These are phyloP conservation scores for Lunularia cruciata DNA, from an alignment of 225 moss, liverwort and hornwort species.

Conservation along the genomic window DNA sequence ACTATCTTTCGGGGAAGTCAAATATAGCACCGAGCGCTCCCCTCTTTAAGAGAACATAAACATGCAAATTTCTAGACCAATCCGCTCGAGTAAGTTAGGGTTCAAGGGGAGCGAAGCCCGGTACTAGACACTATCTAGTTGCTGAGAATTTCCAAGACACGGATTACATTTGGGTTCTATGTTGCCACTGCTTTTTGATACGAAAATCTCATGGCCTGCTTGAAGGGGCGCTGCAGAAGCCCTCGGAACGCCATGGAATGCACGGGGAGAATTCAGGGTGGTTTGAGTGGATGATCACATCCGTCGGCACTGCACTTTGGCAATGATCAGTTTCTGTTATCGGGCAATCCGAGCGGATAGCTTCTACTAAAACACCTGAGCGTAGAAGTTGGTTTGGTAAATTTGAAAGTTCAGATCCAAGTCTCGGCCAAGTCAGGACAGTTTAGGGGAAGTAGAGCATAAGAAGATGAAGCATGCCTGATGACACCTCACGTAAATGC, in stretches of 20 bases:
- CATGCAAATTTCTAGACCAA: neutral
- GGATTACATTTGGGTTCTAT: constrained; percentile 6
- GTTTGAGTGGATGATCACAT: constrained; percentile 17
- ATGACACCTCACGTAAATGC: too few relatives aligned
- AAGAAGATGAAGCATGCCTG: too few relatives aligned
- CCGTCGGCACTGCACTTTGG: constrained; percentile 6
- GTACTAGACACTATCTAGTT: neutral
- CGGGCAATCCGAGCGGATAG: constrained; percentile 3
- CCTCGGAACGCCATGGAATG: constrained; percentile 17
- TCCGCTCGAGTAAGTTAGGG: neutral
- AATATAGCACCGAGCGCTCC: neutral
- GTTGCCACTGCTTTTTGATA: constrained; percentile 12
- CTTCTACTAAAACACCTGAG: neutral
- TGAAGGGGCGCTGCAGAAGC: constrained; percentile 18
- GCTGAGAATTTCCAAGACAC: neutral
- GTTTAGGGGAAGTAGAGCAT: too few relatives aligned
- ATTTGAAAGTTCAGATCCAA: neutral
- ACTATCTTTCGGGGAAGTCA: too few relatives aligned
- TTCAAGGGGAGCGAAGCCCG: neutral
- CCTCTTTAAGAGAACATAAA: neutral
- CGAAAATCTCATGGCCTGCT: constrained; percentile 16
- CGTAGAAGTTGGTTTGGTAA: neutral
- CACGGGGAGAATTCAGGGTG: constrained; percentile 16
- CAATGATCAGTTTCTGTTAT: neutral
- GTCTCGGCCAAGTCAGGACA: neutral